Conservation (phyloP, 164 flowering plant genomes). For the Brasenia schreberi region DNA sequence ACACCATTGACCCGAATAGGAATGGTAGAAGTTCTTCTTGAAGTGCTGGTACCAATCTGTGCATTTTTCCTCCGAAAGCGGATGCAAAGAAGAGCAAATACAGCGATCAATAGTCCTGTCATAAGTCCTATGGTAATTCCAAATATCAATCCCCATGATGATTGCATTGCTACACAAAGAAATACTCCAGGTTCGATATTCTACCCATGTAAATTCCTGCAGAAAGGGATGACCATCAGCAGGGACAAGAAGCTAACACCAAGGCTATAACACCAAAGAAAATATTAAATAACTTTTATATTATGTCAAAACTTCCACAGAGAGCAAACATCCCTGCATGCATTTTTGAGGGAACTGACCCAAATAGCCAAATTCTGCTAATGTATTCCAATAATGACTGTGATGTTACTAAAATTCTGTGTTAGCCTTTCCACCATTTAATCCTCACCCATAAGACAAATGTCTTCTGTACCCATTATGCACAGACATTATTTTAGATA, state of each 20-base stretch:
- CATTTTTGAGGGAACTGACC: neutral
- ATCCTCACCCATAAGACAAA: too few species aligned
- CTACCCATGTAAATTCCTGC: slow-evolving; percentile 10
- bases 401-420: too few species aligned
- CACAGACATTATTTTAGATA: too few species aligned
- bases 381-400: too few species aligned
- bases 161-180: slow-evolving; percentile 36
- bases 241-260: neutral
- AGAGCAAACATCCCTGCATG: neutral
- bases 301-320: neutral
- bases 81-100: slow-evolving; percentile 48
- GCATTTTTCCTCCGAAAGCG: slow-evolving; percentile 55
- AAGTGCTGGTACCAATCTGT: slow-evolving; percentile 83
- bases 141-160: slow-evolving; percentile 63
- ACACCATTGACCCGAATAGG: slow-evolving; percentile 78
- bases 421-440: too few species aligned
- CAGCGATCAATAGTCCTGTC: slow-evolving; percentile 71
- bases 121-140: slow-evolving; percentile 89
- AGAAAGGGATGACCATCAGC: neutral
- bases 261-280: neutral
- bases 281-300: neutral
- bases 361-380: too few species aligned
- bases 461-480: too few species aligned
- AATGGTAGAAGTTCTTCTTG: slow-evolving; percentile 57
- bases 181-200: slow-evolving; percentile 3